Base-by-base conservation (phyloP, 331 rosid species). In the Quercus lobata region DNA sequence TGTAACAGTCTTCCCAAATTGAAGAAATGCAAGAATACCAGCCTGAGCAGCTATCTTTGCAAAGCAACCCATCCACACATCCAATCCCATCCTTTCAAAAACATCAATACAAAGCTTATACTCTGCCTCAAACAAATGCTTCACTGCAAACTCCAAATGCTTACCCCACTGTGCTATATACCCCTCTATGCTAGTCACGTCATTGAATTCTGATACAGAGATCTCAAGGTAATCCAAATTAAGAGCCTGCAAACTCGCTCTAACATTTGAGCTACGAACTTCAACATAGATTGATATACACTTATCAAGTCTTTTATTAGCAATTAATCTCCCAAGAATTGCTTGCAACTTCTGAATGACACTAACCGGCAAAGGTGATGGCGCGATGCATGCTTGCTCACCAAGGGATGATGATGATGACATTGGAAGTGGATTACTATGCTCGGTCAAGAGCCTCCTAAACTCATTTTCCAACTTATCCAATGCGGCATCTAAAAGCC, bases 71-170 rank as follows among this genome's bases (percentile, higher is more conserved):
- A 91, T 93, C 99, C 99, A 91, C 73, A 93, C 92, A 74, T 87
- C 94, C 83, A 86, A 79, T 11, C 99, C 97, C 70, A 96, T 86
- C 90, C 90, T 96, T 89, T 96, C 99, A 61, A 93, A 96, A 56
- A 96, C 97, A 78, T 96, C 99, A 78, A 88, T 96, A 79, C 99
- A 96, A 75, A 96, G 97, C 88, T 93, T 93, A 81, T 89, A 93
- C 83, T 93, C 99, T 0, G 90, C 98, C 89, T 96, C 99, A 72
- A 96, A 96, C 90, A 96, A 90, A 80, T 93, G 99, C 76, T 96
- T 96, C 89, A 96, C 99, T 0, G 99, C 98, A 87, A 96, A 96
- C 87, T 96, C 99, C 79, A 96, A 86, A 89, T 96, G 99, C 85
- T 80, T 96, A 53, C 99, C 99, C 99, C 99, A 96, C 74, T 96